Evolutionary conservation across 1,284 basidiomycete species (phyloP), one percentile per base, ranked within the genome.

Genomic region (Sphagnurus paluster): DNA sequence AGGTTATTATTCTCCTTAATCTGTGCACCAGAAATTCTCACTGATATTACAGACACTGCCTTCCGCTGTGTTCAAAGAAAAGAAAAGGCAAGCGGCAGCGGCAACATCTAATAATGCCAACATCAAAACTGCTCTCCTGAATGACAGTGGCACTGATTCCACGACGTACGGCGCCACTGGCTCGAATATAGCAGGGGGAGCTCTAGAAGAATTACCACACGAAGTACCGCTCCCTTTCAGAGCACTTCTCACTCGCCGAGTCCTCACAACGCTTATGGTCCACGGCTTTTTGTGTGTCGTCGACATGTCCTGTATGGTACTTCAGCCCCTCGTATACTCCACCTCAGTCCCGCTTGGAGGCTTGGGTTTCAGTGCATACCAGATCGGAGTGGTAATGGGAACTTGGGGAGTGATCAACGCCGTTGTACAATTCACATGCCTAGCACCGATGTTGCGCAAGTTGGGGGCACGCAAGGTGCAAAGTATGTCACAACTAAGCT

Each of bases 261-360:
- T 63, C 14, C 28, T 55, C 13, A 48, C 55, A 11, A 37, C 53
- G 13, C 46, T 61, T 16, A 21, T 44, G 21, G 55, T 49, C 16
- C 50, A 55, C 20, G 46, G 44, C 21, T 56, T 66, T 13, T 55
- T 67, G n/a, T 50, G 56, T n/a, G 60, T 69, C 33, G 46, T 61
- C 7, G 66, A 69, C 32, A 62, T 64, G 40, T 49, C 52, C 20
- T 48, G 60, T 34, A 41, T 48, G 20, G 66, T 61, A 6, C 50
- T 69, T 9, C 55, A 60, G 5, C 65, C 67, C 9, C 55, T 69
- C 10, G 62, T 67, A 53, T 59, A 61, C 36, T 64, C 62, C 3
- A 64, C 66, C 2, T 59, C 65, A 2, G 57, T 64, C 8, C 34
- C 38, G 11, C 38, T 53, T 5, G 66, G 66, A 19, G 66, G 65